Base-by-base conservation (phyloP, 345 rosid species). In the Salix suchowensis region DNA sequence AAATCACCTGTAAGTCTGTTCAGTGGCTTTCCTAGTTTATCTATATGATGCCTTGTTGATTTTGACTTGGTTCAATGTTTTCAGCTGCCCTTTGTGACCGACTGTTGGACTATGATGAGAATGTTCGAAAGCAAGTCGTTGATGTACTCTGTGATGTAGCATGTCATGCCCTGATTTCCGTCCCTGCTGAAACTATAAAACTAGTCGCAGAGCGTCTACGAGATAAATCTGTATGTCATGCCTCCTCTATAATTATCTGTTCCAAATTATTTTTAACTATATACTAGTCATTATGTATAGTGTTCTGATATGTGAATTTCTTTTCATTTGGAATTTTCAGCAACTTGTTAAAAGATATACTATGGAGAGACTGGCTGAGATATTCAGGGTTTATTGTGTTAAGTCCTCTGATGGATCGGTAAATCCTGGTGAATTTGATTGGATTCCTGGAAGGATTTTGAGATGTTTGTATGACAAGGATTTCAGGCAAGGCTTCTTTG, bases 31-130 rank as follows among this genome's bases (percentile, higher is more conserved):
- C 65, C 68, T 60, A 70, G 34, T 71, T 65, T 73, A 54, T 70
- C 24, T 70, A 39, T 75, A 77, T 65, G 52, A 42, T 77, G 46
- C 70, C 76, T 37, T 50, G 48, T 78, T 79, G 55, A 71, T 73
- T 55, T 75, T 84, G 34, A 69, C 69, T 42, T 68, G 65, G 39
- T 60, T 75, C 60, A 71, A 64, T 77, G 71, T 74, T 81, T 70
- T 79, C 88, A 96, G 99, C 91, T 89, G 96, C 96, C 18, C 92
- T 96, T 24, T 90, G 98, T 84, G 99, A 96, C 67, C 95, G 99
- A 68, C 90, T 96, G 74, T 84, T 93, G 90, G 99, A 96, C 87
- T 93, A 88, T 78, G 99, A 96, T 85, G 99, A 96, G 87, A 92
- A 92, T 76, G 91, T 96, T 71, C 88, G 99, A 67, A 93, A 92